Percentiles rank a stretch among this genome's conserved stretches.
Conservation (phyloP, 768 basidiomycete genomes). For the Agrocybe praecox region DNA sequence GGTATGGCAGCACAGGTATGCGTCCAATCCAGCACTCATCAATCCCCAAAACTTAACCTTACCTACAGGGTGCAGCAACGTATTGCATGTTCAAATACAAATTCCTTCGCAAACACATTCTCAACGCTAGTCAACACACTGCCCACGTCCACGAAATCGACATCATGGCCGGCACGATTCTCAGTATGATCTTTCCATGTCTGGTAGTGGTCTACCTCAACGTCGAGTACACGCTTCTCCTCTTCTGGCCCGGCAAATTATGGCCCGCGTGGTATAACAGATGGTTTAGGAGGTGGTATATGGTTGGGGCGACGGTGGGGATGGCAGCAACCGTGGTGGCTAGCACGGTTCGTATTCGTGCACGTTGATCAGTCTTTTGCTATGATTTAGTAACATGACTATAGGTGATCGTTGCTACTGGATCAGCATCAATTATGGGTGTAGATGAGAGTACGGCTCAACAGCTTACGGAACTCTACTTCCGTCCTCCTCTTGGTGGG, state of each 20-base stretch:
- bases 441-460: constrained; percentile 20
- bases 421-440: constrained; percentile 27
- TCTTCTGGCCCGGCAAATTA: constrained; percentile 33
- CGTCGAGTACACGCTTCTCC: constrained; percentile 35
- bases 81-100: constrained; percentile 39
- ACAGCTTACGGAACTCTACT: constrained; percentile 23
- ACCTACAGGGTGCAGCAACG: constrained; percentile 29
- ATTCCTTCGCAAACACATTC: constrained; percentile 28
- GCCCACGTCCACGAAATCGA: constrained; percentile 34
- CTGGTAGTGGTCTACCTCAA: constrained; percentile 33
- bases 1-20: constrained; percentile 31
- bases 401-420: constrained; percentile 31
- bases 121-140: constrained; percentile 15
- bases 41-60: no score
- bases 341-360: constrained; percentile 29
- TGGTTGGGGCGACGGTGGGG: constrained; percentile 24
- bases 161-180: constrained; percentile 28
- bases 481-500: constrained; percentile 30
- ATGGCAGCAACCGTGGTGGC: constrained; percentile 27
- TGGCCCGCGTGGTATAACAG: constrained; percentile 31
- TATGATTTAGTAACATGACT: not conserved
- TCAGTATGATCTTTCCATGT: constrained; percentile 35
- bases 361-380: not conserved
- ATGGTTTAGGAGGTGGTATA: constrained; percentile 16
- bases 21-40: no score